Evolutionary conservation across 768 basidiomycete species (phyloP), one percentile per base, ranked within the genome.

Genomic region (Lactarius psammicola): DNA sequence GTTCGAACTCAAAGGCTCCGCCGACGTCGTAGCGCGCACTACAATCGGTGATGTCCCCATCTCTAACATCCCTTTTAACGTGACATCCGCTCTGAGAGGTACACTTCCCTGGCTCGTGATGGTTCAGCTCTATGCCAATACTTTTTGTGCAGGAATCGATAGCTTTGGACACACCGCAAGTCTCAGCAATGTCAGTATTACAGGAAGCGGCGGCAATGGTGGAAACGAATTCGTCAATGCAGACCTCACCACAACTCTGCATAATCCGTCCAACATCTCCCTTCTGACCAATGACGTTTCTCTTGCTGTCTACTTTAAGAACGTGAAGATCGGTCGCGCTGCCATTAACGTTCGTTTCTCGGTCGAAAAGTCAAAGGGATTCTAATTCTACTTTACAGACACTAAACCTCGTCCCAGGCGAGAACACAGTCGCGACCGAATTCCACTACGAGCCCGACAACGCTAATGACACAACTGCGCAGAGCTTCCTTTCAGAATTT

Each of bases 261-360:
- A 85, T 28, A 90, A 90, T 66, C 89, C 87, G 8, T 88, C 87
- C 6, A 88, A 88, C 70, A 74, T 90, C 38, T 85, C 86, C 4
- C 77, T 91, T 36, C 74, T 80, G 61, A 89, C 88, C 11, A 79
- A 81, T 62, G 78, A 81, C 55, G 77, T 89, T 28, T 75, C 85
- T 6, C 79, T 92, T 42, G 82, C 85, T 0, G 87, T 86, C 5
- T 75, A 81, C 60, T 89, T 82, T 72, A 74, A 86, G 51, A 81
- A 81, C 18, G 80, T 83, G 28, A 76, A 76, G 71, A 79, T 91
- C 49, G 87, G 89, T 15, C 81, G 81, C 18, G 85, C 87, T 0
- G 83, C 77, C 11, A 85, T 89, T 44, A 72, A 80, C 65, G 87
- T 88, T 71, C 73, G 84, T 71, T 46, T 4, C 18, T 51, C 11